Evolutionary conservation across 2,329 filamentous ascomycete genomes (phyloP), one percentile per base, ranked within the genome.

Genomic region (Hypoxylon sp.): DNA sequence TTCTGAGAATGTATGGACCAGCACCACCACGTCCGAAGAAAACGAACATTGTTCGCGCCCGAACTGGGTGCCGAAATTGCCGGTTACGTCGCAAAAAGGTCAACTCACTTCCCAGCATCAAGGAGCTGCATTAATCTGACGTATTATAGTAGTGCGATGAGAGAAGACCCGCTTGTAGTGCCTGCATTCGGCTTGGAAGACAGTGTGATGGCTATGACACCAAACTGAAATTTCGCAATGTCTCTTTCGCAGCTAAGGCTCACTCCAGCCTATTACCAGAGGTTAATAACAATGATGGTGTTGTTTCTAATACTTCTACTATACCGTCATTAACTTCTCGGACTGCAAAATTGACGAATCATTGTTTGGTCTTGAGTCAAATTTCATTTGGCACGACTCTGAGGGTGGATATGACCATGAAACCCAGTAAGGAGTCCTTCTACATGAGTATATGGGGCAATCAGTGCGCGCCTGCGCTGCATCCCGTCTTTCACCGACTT

Each of bases 31-130:
- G 57, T 9, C 46, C 46, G 4, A 60, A 52, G 46, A 36, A 51
- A 25, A 60, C 46, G 3, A 13, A 36, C 5, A 60, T 60, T n/a
- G 34, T 60, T 7, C 57, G 46, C n/a, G 14, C 57, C 10, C 30
- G 46, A 1, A 51, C 57, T n/a, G 46, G 57, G 13, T 60, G 46
- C 17, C 57, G 46, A 21, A 60, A 51, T n/a, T 60, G 57, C 57
- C 45, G 57, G 28, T 5, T 13, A n/a, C 57, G 57, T 34, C 57
- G 46, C 21, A 60, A 51, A 19, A 60, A 60, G 57, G 57, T 60
- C 23, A 45, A 30, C 45, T 14, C 23, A 25, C 23, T 25, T 19
- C 43, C 6, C 2, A 21, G 5, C 34, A 50, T 34, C 9, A 36
- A 34, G 17, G 25, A 21, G 30, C 9, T 30, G n/a, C 25, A 30